A percentile compares a stretch with the other conserved stretches of the same genome.
Conservation (phyloP, 163 green algal genomes). For the Picocystis sp. region DNA sequence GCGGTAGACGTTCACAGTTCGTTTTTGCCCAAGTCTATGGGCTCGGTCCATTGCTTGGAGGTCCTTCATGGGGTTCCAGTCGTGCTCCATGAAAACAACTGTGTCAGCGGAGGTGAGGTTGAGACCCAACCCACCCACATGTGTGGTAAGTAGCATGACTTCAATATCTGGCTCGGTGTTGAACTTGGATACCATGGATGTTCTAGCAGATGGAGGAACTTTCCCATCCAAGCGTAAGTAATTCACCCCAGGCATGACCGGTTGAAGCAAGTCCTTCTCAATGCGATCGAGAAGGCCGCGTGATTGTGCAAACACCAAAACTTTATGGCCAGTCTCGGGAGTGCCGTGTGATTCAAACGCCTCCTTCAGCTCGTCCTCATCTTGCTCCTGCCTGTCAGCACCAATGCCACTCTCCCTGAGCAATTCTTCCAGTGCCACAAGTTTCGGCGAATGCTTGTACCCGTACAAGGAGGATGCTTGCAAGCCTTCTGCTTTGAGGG, state of each 20-base stretch:
- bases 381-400: constrained; percentile 4
- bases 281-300: constrained; percentile 66
- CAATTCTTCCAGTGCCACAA: constrained; percentile 70
- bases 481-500: not conserved
- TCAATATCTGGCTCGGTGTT: constrained; percentile 89
- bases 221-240: constrained; percentile 75
- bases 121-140: constrained; percentile 81
- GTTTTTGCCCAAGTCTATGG: constrained; percentile 83
- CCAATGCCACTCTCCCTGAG: constrained; percentile 66
- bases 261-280: constrained; percentile 60
- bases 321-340: constrained; percentile 35
- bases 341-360: not conserved
- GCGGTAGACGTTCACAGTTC: constrained; percentile 92
- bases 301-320: constrained; percentile 90
- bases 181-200: constrained; percentile 62
- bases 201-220: constrained; percentile 32
- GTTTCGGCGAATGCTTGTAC: constrained; percentile 73
- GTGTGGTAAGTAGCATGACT: constrained; percentile 57
- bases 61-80: constrained; percentile 98
- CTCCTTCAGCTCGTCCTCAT: constrained; percentile 9
- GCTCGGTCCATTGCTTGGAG: constrained; percentile 98
- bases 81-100: constrained; percentile 96
- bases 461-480: constrained; percentile 19
- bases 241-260: constrained; percentile 42
- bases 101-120: constrained; percentile 96